These are phyloP conservation scores for Phytophthora hybrid DNA, from an alignment of 352 stramenopile genomes.

Conservation along the genomic window DNA sequence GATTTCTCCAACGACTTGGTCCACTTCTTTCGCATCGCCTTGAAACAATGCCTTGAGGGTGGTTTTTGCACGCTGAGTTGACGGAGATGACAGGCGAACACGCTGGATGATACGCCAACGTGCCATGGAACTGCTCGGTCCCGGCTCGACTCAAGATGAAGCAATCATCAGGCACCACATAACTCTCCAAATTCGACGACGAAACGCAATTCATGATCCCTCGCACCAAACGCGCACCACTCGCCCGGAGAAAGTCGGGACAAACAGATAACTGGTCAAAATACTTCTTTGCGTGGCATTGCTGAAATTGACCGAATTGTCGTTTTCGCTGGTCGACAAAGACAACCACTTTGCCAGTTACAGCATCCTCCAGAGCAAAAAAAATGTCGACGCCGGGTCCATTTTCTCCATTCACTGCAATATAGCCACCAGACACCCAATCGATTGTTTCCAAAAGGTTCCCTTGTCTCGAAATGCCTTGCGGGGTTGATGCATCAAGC, in stretches of 20 bases:
- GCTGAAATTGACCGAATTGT: conserved; percentile 12
- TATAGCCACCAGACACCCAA: conserved; percentile 24
- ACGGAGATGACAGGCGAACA: conserved; percentile 39
- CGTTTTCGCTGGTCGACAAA: conserved; percentile 23
- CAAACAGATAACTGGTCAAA: conserved; percentile 6
- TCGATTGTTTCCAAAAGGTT: background rate
- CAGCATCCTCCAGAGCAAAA: conserved; percentile 40
- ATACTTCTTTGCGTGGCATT: conserved; percentile 9
- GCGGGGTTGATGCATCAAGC: conserved; percentile 9
- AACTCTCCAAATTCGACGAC: background rate
- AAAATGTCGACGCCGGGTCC: conserved; percentile 39
- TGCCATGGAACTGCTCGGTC: conserved; percentile 36
- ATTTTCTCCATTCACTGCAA: conserved; percentile 37
- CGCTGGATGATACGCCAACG: conserved; percentile 43
- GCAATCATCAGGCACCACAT: background rate
- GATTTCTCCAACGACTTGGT: conserved; percentile 3
- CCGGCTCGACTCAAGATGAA: conserved; percentile 33
- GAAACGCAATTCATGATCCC: conserved; percentile 2
- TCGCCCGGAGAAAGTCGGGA: conserved; percentile 8
- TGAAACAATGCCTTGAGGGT: conserved; percentile 30
- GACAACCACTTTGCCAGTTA: conserved; percentile 4
- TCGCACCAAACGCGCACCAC: conserved; percentile 13
- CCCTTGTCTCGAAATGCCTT: background rate
- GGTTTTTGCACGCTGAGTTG: conserved; percentile 38
- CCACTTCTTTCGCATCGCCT: background rate